Percentiles rank a stretch among this genome's conserved stretches.
phyloP scores from a whole-genome alignment of 805 yeast species.

The Schwanniomyces pseudopolymorphus region DNA sequence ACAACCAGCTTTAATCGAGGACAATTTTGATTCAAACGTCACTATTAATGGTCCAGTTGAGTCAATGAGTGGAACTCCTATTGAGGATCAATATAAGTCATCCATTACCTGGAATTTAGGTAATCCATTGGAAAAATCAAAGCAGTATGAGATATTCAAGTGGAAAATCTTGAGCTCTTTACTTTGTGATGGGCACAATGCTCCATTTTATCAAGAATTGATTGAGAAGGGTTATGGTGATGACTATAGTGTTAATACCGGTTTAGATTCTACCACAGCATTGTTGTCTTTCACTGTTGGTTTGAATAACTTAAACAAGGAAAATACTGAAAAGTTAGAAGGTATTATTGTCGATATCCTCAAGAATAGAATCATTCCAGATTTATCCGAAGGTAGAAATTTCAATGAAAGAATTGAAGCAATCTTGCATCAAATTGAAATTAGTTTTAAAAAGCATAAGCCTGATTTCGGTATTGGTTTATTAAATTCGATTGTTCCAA shows the following conservation, averaged over 20 bases:
- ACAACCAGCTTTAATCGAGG: constrained; percentile 47
- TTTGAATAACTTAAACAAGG: constrained; percentile 64
- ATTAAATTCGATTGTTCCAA: constrained; percentile 71
- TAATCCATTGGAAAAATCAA: constrained; percentile 52
- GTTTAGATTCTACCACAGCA: constrained; percentile 79
- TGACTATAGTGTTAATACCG: constrained; percentile 85
- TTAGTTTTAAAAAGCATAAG: constrained; percentile 79
- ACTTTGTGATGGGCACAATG: constrained; percentile 86
- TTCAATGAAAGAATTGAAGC: constrained; percentile 65
- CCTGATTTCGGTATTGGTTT: constrained; percentile 86
- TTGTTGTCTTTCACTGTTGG: constrained; percentile 82
- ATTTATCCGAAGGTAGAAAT: constrained; percentile 19
- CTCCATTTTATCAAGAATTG: constrained; percentile 83
- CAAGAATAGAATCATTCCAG: constrained; percentile 34
- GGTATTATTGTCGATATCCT: constrained; percentile 48
- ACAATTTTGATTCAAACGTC: constrained; percentile 15
- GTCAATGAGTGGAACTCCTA: constrained; percentile 47
- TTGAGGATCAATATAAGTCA: constrained; percentile 72
- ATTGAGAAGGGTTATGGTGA: constrained; percentile 84
- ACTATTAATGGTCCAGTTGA: constrained; percentile 74
- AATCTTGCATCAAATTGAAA: constrained; percentile 82
- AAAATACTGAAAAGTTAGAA: constrained; percentile 48
- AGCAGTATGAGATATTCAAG: constrained; percentile 64
- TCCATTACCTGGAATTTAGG: constrained; percentile 92
- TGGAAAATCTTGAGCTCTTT: constrained; percentile 69